Percentiles rank a stretch among this genome's conserved stretches.
These are phyloP conservation scores for Neofusicoccum sp. DNA, from an alignment of 2,329 filamentous ascomycete genomes.

Conservation along the genomic window DNA sequence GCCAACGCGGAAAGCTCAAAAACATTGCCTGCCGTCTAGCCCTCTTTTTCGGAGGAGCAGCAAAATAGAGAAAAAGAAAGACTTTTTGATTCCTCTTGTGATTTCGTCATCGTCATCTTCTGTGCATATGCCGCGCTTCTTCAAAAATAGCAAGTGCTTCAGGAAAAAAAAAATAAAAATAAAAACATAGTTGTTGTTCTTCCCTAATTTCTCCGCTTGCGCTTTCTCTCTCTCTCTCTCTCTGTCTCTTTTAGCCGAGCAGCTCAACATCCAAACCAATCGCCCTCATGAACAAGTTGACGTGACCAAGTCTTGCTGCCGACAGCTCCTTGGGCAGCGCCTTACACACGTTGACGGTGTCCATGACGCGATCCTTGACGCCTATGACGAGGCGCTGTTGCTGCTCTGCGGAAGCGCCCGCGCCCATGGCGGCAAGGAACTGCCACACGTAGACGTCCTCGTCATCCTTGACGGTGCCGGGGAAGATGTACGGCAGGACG, in stretches of 20 bases:
- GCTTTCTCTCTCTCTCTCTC: background rate
- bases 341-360: conserved; percentile 86
- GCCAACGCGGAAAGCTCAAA: background rate
- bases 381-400: conserved; percentile 91
- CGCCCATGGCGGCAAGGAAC: conserved; percentile 91
- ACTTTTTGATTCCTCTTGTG: background rate
- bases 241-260: conserved; percentile 46
- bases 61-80: too few relatives aligned
- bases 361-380: conserved; percentile 97
- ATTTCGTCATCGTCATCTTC: background rate
- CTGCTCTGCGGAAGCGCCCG: conserved; percentile 88
- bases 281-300: conserved; percentile 97
- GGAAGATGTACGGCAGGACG: conserved; percentile 81
- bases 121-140: background rate
- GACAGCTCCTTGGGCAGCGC: conserved; percentile 85
- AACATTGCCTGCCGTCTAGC: background rate
- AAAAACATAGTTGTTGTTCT: too few relatives aligned
- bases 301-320: conserved; percentile 78
- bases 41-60: background rate
- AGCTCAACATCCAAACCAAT: conserved; percentile 96
- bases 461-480: conserved; percentile 80
- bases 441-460: conserved; percentile 99
- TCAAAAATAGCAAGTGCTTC: background rate
- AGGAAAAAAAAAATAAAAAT: background rate
- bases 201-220: background rate